A percentile compares a stretch with the other conserved stretches of the same genome.
These are phyloP conservation scores for Remersonia thermophila DNA, from an alignment of 2,329 filamentous ascomycete genomes.

Conservation along the genomic window DNA sequence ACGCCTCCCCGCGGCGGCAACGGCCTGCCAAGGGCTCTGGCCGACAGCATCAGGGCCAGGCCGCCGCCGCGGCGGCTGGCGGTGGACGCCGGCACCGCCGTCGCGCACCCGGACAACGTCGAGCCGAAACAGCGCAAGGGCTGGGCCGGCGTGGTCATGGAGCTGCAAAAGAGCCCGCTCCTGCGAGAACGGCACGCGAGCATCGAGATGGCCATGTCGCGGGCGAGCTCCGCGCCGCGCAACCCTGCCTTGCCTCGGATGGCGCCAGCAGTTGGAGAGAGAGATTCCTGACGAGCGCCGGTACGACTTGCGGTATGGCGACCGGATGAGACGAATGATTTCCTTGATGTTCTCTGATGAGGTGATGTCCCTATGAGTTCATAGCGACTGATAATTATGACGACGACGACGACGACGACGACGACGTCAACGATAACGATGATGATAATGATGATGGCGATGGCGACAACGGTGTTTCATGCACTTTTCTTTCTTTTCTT, in stretches of 20 bases:
- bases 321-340: not conserved
- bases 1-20: constrained; percentile 8
- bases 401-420: too few relatives aligned
- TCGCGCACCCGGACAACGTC: constrained; percentile 39
- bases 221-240: constrained; percentile 15
- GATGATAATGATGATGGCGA: too few relatives aligned
- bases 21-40: constrained; percentile 28
- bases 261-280: not conserved
- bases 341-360: too few relatives aligned
- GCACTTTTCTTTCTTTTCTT: too few relatives aligned
- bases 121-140: constrained; percentile 37
- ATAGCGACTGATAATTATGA: too few relatives aligned
- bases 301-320: constrained; percentile 2
- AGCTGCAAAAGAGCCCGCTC: constrained; percentile 47
- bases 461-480: too few relatives aligned
- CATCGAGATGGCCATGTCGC: constrained; percentile 45
- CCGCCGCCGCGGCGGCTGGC: constrained; percentile 41
- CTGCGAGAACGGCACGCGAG: constrained; percentile 52
- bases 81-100: constrained; percentile 29
- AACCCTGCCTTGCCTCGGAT: not conserved
- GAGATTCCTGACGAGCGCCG: constrained; percentile 1
- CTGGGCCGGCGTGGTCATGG: constrained; percentile 52
- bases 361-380: too few relatives aligned
- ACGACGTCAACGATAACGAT: too few relatives aligned
- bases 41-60: constrained; percentile 32